A percentile compares a stretch with the other conserved stretches of the same genome.
Evolutionary conservation across 2,329 filamentous ascomycete genomes (phyloP).

Genomic region (Alternaria brassicae): DNA sequence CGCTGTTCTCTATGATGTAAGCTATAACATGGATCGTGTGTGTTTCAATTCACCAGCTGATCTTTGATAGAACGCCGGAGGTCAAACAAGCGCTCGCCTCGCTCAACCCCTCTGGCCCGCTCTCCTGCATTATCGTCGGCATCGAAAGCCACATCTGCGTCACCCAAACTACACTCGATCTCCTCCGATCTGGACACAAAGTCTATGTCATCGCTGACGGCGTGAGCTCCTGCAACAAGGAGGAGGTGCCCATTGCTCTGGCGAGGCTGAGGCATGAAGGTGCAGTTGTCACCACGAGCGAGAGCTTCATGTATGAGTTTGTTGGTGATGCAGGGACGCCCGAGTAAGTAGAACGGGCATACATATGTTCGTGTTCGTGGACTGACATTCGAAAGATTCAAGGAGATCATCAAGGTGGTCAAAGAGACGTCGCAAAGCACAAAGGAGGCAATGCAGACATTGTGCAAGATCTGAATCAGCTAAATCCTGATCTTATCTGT

Average conservation of each 20-base stretch:
- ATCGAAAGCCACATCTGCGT: conserved; percentile 96
- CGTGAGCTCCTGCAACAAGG: conserved; percentile 83
- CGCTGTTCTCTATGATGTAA: conserved; percentile 82
- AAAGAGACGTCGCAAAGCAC: conserved; percentile 78
- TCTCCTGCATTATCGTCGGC: conserved; percentile 76
- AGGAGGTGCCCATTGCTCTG: conserved; percentile 82
- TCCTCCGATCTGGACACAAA: conserved; percentile 74
- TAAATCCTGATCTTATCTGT: neutral
- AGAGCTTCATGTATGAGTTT: conserved; percentile 88
- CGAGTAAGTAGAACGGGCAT: conserved; percentile 51
- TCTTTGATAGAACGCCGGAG: conserved; percentile 61
- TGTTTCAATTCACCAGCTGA: neutral
- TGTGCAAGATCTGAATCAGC: conserved; percentile 64
- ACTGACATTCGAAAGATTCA: conserved; percentile 61
- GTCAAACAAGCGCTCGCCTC: conserved; percentile 59
- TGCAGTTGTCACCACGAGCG: conserved; percentile 81
- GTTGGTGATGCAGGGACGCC: conserved; percentile 79
- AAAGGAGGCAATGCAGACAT: conserved; percentile 68
- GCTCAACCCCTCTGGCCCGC: conserved; percentile 37
- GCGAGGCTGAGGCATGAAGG: conserved; percentile 77
- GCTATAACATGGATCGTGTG: neutral
- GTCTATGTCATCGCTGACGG: conserved; percentile 91
- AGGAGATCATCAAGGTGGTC: conserved; percentile 74
- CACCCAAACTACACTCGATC: conserved; percentile 83
- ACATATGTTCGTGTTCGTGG: neutral